Evolutionary conservation across 2,329 filamentous ascomycete genomes (phyloP).

Genomic region (Diaporthe longicolla): DNA sequence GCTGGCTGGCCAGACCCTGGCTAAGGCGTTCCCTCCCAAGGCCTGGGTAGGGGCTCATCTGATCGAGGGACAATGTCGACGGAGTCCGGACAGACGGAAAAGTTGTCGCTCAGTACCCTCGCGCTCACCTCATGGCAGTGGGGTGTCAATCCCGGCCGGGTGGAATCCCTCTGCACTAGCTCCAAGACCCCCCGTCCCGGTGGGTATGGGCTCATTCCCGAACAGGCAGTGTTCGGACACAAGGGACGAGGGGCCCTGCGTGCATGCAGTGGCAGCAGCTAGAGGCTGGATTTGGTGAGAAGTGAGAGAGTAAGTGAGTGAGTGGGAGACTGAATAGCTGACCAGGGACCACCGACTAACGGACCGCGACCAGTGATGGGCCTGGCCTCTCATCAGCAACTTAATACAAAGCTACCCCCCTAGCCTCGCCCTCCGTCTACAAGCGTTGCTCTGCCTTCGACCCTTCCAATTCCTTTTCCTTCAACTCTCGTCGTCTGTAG

Average conservation of each 20-base stretch:
- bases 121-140: constrained; percentile 38
- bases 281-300: neutral
- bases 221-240: constrained; percentile 40
- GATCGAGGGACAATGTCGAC: constrained; percentile 11
- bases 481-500: neutral
- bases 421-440: constrained; percentile 15
- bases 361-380: neutral
- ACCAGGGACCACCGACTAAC: neutral
- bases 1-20: constrained; percentile 4
- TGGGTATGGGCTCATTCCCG: constrained; percentile 28
- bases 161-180: constrained; percentile 38
- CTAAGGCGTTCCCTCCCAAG: neutral
- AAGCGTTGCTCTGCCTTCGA: constrained; percentile 4
- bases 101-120: constrained; percentile 3
- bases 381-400: constrained; percentile 21
- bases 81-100: constrained; percentile 42
- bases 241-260: constrained; percentile 37
- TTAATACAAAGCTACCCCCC: constrained; percentile 41
- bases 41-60: constrained; percentile 31
- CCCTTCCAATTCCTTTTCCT: constrained; percentile 3
- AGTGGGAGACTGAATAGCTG: neutral
- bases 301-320: neutral
- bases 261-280: constrained; percentile 6
- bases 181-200: constrained; percentile 22
- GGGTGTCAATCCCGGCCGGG: constrained; percentile 39